Percentiles rank a stretch among this genome's conserved stretches.
phyloP scores from a whole-genome alignment of 345 rosid species.

The Aquilaria malaccensis region DNA sequence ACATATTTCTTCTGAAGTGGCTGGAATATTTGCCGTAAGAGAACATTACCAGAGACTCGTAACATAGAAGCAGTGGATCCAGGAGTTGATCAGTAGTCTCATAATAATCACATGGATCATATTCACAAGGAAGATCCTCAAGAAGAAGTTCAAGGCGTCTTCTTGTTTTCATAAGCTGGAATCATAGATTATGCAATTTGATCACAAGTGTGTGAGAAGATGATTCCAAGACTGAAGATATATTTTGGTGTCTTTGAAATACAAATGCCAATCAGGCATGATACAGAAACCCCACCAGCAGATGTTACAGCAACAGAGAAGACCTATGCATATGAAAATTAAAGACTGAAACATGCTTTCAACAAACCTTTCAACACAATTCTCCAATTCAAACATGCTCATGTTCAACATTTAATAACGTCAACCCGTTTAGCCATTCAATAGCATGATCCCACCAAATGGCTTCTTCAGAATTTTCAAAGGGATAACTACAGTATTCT shows the following conservation, averaged over 20 bases:
- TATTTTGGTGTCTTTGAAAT: too few species aligned
- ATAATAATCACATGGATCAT: constrained; percentile 64
- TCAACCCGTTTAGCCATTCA: too few species aligned
- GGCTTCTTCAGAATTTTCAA: too few species aligned
- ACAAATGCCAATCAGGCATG: too few species aligned
- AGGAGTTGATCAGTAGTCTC: constrained; percentile 78
- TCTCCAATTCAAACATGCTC: too few species aligned
- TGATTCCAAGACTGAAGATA: not conserved
- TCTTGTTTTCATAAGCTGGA: constrained; percentile 79
- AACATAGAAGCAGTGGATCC: constrained; percentile 80
- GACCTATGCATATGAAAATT: constrained; percentile 3
- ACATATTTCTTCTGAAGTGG: not conserved
- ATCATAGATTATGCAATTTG: constrained; percentile 10
- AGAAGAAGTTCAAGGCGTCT: constrained; percentile 77
- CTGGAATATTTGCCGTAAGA: not conserved
- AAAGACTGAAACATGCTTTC: constrained; percentile 3
- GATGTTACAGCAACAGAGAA: too few species aligned
- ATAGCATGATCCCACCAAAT: too few species aligned
- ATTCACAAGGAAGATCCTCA: constrained; percentile 93
- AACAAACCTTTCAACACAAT: not conserved
- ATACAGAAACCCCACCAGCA: too few species aligned
- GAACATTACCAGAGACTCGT: constrained; percentile 68
- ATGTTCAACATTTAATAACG: too few species aligned
- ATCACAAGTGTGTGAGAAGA: not conserved
- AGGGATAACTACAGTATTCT: too few species aligned